phyloP scores from a whole-genome alignment of 495 filamentous ascomycete species.

The Choiromyces venosus region DNA sequence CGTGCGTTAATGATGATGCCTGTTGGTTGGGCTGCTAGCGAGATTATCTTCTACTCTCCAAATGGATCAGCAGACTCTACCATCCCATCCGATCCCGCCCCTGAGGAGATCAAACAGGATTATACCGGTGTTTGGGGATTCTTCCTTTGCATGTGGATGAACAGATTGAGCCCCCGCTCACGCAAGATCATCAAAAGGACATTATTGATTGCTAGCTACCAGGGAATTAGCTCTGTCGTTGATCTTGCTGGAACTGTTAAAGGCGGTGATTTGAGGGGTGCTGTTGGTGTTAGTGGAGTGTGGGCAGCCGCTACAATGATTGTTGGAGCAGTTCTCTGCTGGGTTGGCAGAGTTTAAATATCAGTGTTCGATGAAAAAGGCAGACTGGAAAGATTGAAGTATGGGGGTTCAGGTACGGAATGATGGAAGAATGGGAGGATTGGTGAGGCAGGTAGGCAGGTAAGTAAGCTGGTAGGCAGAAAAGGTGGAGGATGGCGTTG shows the following conservation, averaged over 20 bases:
- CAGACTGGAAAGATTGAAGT: neutral
- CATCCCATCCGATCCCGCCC: slow-evolving; percentile 15
- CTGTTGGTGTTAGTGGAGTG: slow-evolving; percentile 31
- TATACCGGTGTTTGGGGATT: slow-evolving; percentile 26
- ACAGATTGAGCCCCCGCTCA: slow-evolving; percentile 26
- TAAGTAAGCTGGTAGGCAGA: slow-evolving; percentile 10
- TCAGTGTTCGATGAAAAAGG: neutral
- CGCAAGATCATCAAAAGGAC: slow-evolving; percentile 38
- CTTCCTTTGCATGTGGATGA: slow-evolving; percentile 32
- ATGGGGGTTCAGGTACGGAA: too few species aligned
- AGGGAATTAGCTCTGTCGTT: slow-evolving; percentile 31
- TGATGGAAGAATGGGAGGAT: neutral
- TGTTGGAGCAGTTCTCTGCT: slow-evolving; percentile 34
- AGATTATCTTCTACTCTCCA: slow-evolving; percentile 37
- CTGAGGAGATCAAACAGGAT: slow-evolving; percentile 13
- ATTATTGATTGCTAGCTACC: slow-evolving; percentile 32
- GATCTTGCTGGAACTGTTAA: slow-evolving; percentile 32
- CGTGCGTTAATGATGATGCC: slow-evolving; percentile 39
- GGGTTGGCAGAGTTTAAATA: slow-evolving; percentile 35
- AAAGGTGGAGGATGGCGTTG: slow-evolving; percentile 21
- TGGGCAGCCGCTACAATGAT: slow-evolving; percentile 35
- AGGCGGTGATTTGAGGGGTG: slow-evolving; percentile 33
- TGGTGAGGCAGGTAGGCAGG: neutral
- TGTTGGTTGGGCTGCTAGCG: slow-evolving; percentile 36
- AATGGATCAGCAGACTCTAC: slow-evolving; percentile 16